These are phyloP conservation scores for Zasmidium cellare DNA, from an alignment of 2,329 filamentous ascomycete species.

Conservation along the genomic window DNA sequence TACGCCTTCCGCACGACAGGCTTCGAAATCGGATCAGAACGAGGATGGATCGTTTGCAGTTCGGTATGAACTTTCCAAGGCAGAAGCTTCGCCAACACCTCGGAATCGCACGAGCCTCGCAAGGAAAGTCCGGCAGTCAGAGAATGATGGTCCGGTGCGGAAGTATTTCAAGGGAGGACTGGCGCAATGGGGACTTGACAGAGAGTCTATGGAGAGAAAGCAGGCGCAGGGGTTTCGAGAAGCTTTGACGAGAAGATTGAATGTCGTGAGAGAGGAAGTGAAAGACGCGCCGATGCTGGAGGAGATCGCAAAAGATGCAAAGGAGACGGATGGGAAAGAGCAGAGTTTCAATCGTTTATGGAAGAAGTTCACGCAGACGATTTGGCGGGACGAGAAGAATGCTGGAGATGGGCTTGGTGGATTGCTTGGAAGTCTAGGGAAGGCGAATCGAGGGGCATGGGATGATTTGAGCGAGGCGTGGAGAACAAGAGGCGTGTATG, in stretches of 20 bases:
- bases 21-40: no score
- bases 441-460: conserved; percentile 10
- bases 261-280: conserved; percentile 28
- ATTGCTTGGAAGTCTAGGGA: neutral
- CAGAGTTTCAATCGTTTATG: conserved; percentile 28
- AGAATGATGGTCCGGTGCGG: neutral
- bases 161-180: neutral
- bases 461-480: conserved; percentile 18
- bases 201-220: neutral
- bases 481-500: conserved; percentile 21
- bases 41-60: no score
- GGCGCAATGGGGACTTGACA: conserved; percentile 9
- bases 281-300: conserved; percentile 33
- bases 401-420: neutral
- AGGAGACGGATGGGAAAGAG: conserved; percentile 23
- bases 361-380: conserved; percentile 24
- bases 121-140: no score
- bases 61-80: no score
- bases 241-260: conserved; percentile 25
- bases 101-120: neutral
- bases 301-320: conserved; percentile 28
- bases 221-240: conserved; percentile 18
- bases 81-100: neutral
- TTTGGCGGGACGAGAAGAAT: conserved; percentile 33
- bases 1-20: no score